Evolutionary conservation across 2,329 filamentous ascomycete species (phyloP).

Genomic region (Pseudogymnoascus sp.): DNA sequence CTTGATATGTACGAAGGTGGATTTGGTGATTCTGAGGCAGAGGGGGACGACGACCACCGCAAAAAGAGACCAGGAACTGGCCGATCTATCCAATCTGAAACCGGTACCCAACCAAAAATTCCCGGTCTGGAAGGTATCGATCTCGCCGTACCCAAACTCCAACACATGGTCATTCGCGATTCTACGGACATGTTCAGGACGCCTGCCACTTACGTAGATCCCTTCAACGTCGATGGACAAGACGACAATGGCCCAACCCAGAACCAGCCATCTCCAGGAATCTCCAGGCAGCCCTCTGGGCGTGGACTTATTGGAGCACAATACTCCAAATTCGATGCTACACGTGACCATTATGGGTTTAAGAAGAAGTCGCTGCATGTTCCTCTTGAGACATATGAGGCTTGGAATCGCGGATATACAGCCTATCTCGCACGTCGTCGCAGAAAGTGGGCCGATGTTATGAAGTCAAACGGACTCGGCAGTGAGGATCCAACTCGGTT

Average conservation of each 20-base stretch:
- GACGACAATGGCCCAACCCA: neutral
- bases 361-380: constrained; percentile 80
- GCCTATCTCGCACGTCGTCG: constrained; percentile 66
- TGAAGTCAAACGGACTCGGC: constrained; percentile 68
- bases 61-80: constrained; percentile 11
- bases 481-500: constrained; percentile 69
- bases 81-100: constrained; percentile 17
- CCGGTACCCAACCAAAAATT: neutral
- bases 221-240: neutral
- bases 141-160: neutral
- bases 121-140: neutral
- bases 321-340: constrained; percentile 18
- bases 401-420: constrained; percentile 70
- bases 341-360: constrained; percentile 82
- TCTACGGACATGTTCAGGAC: neutral
- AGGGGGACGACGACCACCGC: constrained; percentile 30
- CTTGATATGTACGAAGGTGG: constrained; percentile 64
- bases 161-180: neutral
- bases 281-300: neutral
- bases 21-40: constrained; percentile 44
- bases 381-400: constrained; percentile 68
- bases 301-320: neutral
- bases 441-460: constrained; percentile 73
- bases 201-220: neutral
- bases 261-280: neutral